phyloP scores from a whole-genome alignment of 2,329 filamentous ascomycete species.

The Didymella segeticola region DNA sequence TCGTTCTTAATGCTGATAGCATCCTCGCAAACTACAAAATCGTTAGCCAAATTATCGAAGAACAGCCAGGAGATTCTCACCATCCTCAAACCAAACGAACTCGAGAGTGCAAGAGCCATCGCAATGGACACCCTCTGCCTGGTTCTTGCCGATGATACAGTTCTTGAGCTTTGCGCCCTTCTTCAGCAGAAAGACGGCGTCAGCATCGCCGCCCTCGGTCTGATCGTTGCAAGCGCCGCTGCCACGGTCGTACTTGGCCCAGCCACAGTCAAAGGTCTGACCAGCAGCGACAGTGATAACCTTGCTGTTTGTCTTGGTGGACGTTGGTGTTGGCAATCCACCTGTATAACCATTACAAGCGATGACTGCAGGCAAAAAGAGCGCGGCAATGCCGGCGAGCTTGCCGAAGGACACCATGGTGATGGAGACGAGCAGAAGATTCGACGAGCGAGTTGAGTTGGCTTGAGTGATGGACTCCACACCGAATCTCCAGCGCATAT shows the following conservation, averaged over 20 bases:
- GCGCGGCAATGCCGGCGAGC: slow-evolving; percentile 15
- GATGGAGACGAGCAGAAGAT: not conserved
- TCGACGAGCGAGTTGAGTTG: not conserved
- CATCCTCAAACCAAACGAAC: slow-evolving; percentile 50
- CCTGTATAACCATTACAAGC: slow-evolving; percentile 26
- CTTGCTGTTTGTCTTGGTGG: slow-evolving; percentile 25
- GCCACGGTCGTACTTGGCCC: slow-evolving; percentile 27
- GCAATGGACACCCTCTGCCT: slow-evolving; percentile 60
- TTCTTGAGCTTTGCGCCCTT: slow-evolving; percentile 57
- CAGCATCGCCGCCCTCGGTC: slow-evolving; percentile 36
- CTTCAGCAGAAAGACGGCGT: slow-evolving; percentile 59
- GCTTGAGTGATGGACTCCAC: not conserved
- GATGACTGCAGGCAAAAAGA: slow-evolving; percentile 20
- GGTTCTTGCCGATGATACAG: slow-evolving; percentile 59
- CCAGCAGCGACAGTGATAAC: slow-evolving; percentile 25
- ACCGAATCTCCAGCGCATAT: not conserved
- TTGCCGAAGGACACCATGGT: slow-evolving; percentile 12
- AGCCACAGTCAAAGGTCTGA: slow-evolving; percentile 22
- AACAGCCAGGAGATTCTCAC: not conserved
- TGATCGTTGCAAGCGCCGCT: slow-evolving; percentile 25
- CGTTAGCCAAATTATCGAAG: not conserved
- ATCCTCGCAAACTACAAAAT: slow-evolving; percentile 42
- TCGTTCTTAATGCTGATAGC: slow-evolving; percentile 39
- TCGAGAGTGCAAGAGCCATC: slow-evolving; percentile 53
- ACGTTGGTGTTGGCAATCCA: slow-evolving; percentile 20